These are phyloP conservation scores for Antitrichia curtipendula DNA, from an alignment of 225 moss, liverwort and hornwort genomes.

Conservation along the genomic window DNA sequence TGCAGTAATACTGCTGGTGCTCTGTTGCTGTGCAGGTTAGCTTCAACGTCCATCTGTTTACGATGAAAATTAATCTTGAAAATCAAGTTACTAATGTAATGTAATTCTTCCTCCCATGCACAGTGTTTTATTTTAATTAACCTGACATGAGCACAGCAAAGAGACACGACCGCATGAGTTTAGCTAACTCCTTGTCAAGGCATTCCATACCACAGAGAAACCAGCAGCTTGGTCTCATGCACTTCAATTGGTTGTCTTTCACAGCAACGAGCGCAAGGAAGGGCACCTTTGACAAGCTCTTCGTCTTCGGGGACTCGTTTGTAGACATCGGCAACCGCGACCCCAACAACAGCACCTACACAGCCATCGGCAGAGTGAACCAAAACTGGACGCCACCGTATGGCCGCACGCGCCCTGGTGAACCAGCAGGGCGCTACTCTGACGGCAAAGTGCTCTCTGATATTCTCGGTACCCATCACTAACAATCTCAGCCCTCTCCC, in stretches of 20 bases:
- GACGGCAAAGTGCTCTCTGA: slow-evolving; percentile 41
- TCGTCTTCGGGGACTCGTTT: slow-evolving; percentile 50
- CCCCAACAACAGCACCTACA: background rate
- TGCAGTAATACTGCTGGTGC: background rate
- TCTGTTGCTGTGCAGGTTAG: background rate
- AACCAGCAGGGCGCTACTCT: slow-evolving; percentile 27
- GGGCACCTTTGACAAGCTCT: slow-evolving; percentile 14
- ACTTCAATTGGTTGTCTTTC: background rate
- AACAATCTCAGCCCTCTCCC: background rate
- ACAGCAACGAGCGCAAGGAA: background rate
- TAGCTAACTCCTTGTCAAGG: background rate
- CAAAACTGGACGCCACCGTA: slow-evolving; percentile 25
- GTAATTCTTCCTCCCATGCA: background rate
- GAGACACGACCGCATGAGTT: background rate
- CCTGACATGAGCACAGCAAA: background rate
- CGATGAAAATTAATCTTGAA: background rate
- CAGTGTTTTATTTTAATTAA: background rate
- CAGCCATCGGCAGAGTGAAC: slow-evolving; percentile 13
- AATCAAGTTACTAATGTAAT: background rate
- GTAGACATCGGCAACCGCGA: slow-evolving; percentile 43
- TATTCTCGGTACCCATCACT: slow-evolving; percentile 13
- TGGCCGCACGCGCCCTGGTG: slow-evolving; percentile 23
- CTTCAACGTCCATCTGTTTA: background rate
- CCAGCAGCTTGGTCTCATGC: background rate
- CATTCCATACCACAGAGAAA: background rate